Evolutionary conservation across 2,329 filamentous ascomycete genomes (phyloP).

Genomic region (Fusarium sp.): DNA sequence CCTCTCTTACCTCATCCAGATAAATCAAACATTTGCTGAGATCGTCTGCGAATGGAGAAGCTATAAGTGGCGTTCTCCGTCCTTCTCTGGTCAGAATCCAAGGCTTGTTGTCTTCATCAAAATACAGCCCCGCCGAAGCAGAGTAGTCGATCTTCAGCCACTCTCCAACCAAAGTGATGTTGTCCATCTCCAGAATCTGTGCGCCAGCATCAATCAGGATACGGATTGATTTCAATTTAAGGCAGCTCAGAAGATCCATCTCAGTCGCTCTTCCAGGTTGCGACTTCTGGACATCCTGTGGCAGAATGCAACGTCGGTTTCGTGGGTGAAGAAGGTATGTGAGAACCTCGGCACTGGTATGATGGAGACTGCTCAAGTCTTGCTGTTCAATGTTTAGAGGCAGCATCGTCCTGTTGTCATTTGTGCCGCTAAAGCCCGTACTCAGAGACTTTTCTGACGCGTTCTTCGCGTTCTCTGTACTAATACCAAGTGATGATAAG

Average conservation of each 20-base stretch:
- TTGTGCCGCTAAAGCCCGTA: constrained; percentile 80
- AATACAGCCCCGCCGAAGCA: constrained; percentile 66
- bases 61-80: constrained; percentile 30
- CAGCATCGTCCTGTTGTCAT: constrained; percentile 71
- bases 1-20: constrained; percentile 65
- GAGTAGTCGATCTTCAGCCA: constrained; percentile 63
- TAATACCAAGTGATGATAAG: constrained; percentile 49
- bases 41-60: constrained; percentile 39
- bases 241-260: constrained; percentile 48
- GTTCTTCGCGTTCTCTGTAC: neutral
- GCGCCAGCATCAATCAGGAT: constrained; percentile 75
- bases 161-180: constrained; percentile 58
- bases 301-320: constrained; percentile 60
- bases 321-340: constrained; percentile 66
- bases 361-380: constrained; percentile 66
- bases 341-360: constrained; percentile 74
- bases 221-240: constrained; percentile 52
- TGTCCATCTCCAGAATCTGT: constrained; percentile 71
- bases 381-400: constrained; percentile 71
- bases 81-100: constrained; percentile 38
- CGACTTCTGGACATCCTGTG: constrained; percentile 51
- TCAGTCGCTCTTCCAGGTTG: constrained; percentile 56
- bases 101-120: constrained; percentile 49
- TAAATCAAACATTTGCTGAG: constrained; percentile 59
- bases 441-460: constrained; percentile 54